Evolutionary conservation across 2,329 filamentous ascomycete genomes (phyloP).

Genomic region (Aspergillus fischeri): DNA sequence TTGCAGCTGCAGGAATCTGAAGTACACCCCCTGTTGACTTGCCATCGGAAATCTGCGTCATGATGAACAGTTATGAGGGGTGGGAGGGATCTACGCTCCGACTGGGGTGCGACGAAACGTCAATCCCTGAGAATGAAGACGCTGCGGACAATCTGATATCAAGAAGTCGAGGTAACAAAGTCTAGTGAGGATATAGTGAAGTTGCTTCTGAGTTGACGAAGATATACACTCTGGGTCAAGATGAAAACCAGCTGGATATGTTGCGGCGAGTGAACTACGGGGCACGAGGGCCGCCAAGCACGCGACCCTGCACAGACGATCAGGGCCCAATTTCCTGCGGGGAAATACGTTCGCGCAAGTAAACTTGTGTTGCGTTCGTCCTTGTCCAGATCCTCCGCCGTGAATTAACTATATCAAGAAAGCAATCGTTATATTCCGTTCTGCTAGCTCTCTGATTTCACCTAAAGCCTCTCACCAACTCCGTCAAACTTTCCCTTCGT

Average conservation of each 20-base stretch:
- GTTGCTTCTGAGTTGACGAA: background rate
- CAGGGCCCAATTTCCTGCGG: slow-evolving; percentile 5
- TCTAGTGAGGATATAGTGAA: background rate
- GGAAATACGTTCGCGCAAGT: background rate
- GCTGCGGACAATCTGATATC: background rate
- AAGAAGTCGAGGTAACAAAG: background rate
- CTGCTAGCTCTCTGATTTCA: background rate
- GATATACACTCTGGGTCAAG: background rate
- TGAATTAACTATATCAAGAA: background rate
- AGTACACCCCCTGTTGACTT: slow-evolving; percentile 51
- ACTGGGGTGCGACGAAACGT: background rate
- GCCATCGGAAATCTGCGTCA: slow-evolving; percentile 25
- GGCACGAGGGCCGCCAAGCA: slow-evolving; percentile 11
- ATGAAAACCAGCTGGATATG: background rate
- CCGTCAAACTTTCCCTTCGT: background rate
- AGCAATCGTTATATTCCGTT: background rate
- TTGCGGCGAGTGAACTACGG: slow-evolving; percentile 5
- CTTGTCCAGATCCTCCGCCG: background rate
- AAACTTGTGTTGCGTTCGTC: background rate
- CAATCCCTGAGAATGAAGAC: background rate
- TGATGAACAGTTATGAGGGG: slow-evolving; percentile 6
- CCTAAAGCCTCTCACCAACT: background rate
- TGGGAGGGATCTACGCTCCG: background rate
- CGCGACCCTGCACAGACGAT: slow-evolving; percentile 4
- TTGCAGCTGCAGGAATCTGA: slow-evolving; percentile 46